Base-by-base conservation (phyloP, 768 basidiomycete genomes). In the Hortiboletus campestris region DNA sequence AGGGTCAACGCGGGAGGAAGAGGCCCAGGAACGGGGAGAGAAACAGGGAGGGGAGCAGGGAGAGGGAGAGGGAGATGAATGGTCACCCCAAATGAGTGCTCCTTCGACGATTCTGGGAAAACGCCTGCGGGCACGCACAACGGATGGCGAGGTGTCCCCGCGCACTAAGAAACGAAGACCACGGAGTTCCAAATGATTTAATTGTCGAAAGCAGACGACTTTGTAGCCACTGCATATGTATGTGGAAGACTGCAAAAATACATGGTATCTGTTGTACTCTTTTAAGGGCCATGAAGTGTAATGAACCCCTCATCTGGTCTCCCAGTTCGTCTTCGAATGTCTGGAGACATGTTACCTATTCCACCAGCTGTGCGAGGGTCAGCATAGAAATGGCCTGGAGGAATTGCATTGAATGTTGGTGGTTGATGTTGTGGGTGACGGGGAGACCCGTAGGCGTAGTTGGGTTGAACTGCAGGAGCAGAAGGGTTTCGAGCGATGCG, bases 371-470 rank as follows among this genome's bases (percentile, higher is more conserved):
- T 20, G 39, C 64, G 65, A 45, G 69, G 70, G 39, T 66, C 63
- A 6, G 64, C 74, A 54, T 79, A 79, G 58, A 80, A 80, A 53
- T 78, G 79, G 19, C 52, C 52, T 0, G 77, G 69, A n/a, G 78
- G 60, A 19, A 79, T 73, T 7, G 70, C 50, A 36, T 63, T 63
- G 58, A 75, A 75, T 38, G 64, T 32, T 16, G 56, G 49, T 4
- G 56, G 60, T 19, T 61, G 68, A 39, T 69, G 69, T 14, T 71
- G 67, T 19, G 63, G 68, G 47, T 73, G 74, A 43, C 68, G 70
- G 13, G 65, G 68, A n/a, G 72, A 69, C 8, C 51, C 62, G 6
- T 74, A 72, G 17, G 51, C 29, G 10, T 67, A 73, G 14, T 60
- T 70, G 41, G 66, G 69, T 25, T 62, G 73, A 11, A 65, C 28